phyloP scores from a whole-genome alignment of 2,329 filamentous ascomycete species.

The Cytospora piceae region DNA sequence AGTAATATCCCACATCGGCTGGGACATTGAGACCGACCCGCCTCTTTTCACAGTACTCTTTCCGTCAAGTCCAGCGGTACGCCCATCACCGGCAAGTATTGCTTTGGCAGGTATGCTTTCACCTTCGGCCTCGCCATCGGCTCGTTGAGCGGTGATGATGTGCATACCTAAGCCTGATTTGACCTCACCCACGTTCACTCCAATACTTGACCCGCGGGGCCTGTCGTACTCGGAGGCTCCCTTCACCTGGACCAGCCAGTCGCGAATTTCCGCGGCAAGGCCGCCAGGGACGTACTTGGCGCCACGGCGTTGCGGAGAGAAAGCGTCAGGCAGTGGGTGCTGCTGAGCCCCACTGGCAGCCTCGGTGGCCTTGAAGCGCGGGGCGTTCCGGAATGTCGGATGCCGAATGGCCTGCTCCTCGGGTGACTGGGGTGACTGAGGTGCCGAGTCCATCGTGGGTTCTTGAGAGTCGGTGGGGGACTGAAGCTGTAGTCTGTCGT shows the following conservation, averaged over 20 bases:
- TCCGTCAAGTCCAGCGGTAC: conserved; percentile 36
- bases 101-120: conserved; percentile 12
- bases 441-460: conserved; percentile 9
- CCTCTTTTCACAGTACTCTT: conserved; percentile 37
- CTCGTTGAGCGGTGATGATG: conserved; percentile 35
- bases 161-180: conserved; percentile 36
- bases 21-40: conserved; percentile 39
- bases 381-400: conserved; percentile 43
- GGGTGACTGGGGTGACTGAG: conserved; percentile 9
- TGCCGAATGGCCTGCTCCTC: conserved; percentile 29
- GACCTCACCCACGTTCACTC: conserved; percentile 36
- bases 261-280: conserved; percentile 46
- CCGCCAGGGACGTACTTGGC: conserved; percentile 45
- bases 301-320: conserved; percentile 44
- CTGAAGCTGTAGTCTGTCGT: conserved; percentile 17
- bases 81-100: conserved; percentile 36
- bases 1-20: conserved; percentile 44
- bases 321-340: conserved; percentile 41
- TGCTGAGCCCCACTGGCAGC: conserved; percentile 25
- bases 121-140: conserved; percentile 6
- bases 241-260: conserved; percentile 51
- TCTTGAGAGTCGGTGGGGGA: conserved; percentile 10
- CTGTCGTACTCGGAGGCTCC: conserved; percentile 34
- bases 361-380: conserved; percentile 44
- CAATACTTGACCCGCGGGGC: conserved; percentile 20